These are phyloP conservation scores for Scheffersomyces segobiensis DNA, from an alignment of 1,139 yeast species.

Conservation along the genomic window DNA sequence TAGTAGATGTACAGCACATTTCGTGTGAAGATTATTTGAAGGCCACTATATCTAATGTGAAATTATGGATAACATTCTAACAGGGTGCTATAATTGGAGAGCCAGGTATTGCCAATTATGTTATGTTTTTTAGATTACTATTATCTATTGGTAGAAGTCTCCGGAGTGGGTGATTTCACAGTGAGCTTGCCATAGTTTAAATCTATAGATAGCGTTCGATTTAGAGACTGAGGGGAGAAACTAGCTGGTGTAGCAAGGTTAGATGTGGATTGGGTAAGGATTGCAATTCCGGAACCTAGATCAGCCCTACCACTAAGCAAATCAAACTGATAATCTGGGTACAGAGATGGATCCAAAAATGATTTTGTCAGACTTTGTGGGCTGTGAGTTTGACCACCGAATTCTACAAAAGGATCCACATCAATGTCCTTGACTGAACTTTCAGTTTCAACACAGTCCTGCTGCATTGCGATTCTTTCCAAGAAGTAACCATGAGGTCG, in stretches of 20 bases:
- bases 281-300: not conserved
- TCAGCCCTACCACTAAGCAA: not conserved
- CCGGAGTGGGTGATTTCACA: constrained; percentile 1
- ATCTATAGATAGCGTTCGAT: not conserved
- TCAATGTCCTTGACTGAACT: not conserved
- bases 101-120: not conserved
- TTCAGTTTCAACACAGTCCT: constrained; percentile 34
- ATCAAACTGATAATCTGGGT: not conserved
- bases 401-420: not conserved
- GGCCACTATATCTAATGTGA: too few relatives aligned
- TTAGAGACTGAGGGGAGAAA: not conserved
- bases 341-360: not conserved
- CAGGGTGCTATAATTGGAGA: not conserved
- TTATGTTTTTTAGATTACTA: not conserved
- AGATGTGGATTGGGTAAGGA: not conserved
- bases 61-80: not conserved
- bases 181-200: not conserved
- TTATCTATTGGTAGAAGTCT: not conserved
- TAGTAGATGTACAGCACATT: too few relatives aligned
- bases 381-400: not conserved
- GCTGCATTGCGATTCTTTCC: constrained; percentile 42
- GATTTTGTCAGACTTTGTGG: not conserved
- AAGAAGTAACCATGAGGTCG: constrained; percentile 21
- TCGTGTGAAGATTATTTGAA: too few relatives aligned
- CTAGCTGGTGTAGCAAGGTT: not conserved